Evolutionary conservation across 31 red algal genomes (phyloP).

Genomic region (Asparagopsis taxiformis): DNA sequence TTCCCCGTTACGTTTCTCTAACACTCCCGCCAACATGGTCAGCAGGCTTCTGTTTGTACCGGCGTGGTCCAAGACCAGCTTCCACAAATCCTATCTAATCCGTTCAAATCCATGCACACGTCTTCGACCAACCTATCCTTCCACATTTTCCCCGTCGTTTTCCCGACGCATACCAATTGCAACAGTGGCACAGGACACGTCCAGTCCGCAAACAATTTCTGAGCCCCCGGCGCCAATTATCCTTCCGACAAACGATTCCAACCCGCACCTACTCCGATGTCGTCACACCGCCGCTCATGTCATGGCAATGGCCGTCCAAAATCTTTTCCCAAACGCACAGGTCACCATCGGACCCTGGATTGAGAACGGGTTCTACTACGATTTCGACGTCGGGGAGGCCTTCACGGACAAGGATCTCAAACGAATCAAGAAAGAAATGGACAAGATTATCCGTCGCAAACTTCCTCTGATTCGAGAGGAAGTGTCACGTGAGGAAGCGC

Average conservation of each 20-base stretch:
- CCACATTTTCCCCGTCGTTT: background rate
- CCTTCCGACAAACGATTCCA: conserved; percentile 87
- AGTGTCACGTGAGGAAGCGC: conserved; percentile 80
- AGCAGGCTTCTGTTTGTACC: conserved; percentile 4
- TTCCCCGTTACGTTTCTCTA: too few species aligned
- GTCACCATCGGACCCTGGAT: conserved; percentile 99
- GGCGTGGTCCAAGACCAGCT: conserved; percentile 1
- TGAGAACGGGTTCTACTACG: conserved; percentile 99
- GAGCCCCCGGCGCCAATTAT: conserved; percentile 19
- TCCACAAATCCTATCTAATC: background rate
- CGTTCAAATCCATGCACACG: background rate
- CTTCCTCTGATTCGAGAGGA: conserved; percentile 84
- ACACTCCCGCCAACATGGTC: conserved; percentile 5
- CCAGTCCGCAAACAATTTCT: background rate
- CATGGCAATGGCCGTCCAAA: conserved; percentile 99
- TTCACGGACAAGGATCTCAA: conserved; percentile 90
- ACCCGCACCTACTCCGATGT: conserved; percentile 61
- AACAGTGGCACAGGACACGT: background rate
- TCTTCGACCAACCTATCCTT: background rate
- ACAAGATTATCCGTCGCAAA: conserved; percentile 86
- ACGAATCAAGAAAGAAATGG: conserved; percentile 97
- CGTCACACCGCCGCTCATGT: conserved; percentile 98
- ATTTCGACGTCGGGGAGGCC: conserved; percentile 83
- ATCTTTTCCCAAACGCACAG: conserved; percentile 93
- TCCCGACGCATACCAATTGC: background rate